phyloP scores from a whole-genome alignment of 164 flowering plant genomes.

The Chloranthus sessilifolius region DNA sequence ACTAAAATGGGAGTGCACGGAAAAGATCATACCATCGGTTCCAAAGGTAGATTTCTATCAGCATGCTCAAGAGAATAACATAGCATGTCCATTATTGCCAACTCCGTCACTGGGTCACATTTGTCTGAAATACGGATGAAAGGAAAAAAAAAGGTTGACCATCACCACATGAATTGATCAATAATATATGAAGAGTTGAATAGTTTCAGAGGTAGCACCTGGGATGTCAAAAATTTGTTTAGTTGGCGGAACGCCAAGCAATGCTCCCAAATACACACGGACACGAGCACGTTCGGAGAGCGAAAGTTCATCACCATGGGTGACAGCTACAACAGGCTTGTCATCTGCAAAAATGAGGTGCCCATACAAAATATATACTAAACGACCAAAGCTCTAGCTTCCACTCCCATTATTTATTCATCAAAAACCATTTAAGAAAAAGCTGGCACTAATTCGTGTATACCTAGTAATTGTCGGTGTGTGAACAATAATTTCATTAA shows the following conservation, averaged over 20 bases:
- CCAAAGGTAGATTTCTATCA: conserved; percentile 57
- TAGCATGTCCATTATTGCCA: conserved; percentile 50
- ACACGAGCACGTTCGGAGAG: conserved; percentile 48
- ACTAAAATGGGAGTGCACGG: too few relatives aligned
- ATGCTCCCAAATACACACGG: conserved; percentile 60
- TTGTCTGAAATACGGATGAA: conserved; percentile 38
- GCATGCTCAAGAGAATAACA: conserved; percentile 71
- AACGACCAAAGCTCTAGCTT: too few relatives aligned
- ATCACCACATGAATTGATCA: not conserved
- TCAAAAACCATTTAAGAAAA: too few relatives aligned
- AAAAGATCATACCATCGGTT: too few relatives aligned
- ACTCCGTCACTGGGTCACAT: conserved; percentile 34
- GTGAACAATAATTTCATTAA: too few relatives aligned
- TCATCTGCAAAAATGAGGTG: conserved; percentile 65
- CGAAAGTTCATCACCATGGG: conserved; percentile 79
- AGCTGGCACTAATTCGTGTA: too few relatives aligned
- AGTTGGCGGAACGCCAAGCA: conserved; percentile 63
- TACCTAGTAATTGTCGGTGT: too few relatives aligned
- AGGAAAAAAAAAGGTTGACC: not conserved
- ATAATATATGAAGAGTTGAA: not conserved
- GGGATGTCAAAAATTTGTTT: conserved; percentile 84
- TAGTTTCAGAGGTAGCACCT: conserved; percentile 34
- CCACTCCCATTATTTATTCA: too few relatives aligned
- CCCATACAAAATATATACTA: too few relatives aligned
- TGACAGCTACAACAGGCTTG: conserved; percentile 71